Evolutionary conservation across 805 yeast genomes (phyloP), one percentile per base, ranked within the genome.

Genomic region (Candida palmyrensis): DNA sequence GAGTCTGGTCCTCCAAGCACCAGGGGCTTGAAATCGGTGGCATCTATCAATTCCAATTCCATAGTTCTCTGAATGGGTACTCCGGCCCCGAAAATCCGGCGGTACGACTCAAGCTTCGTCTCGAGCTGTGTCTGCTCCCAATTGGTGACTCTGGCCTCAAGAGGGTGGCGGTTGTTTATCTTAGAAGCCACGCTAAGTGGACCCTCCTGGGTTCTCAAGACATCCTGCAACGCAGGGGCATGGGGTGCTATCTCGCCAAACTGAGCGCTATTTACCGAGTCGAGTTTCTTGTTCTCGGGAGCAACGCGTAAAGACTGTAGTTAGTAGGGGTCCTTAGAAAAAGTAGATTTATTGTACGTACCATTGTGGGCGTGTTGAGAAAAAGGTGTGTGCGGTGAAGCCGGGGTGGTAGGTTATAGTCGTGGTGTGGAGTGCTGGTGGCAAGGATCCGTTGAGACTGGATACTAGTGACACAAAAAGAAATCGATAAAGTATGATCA

Each of bases 61-160:
- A 92, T 88, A 20, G 80, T 77, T 51, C 97, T 73, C 52, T 81
- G 81, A 57, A 90, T 82, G 6, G 98, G 97, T 50, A 85, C 97
- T 8, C 92, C 96, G 30, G 90, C 77, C 11, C 98, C 98, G 56
- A 83, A 88, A 12, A 84, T 62, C 44, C 94, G 75, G 53, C 95
- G 75, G 58, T 84, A 80, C 39, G 77, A 77, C 53, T 88, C 92
- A 65, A 89, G 49, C 48, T 77, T 78, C 43, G 80, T 65, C 19
- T 77, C 77, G 21, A 73, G 72, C 50, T 87, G 88, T 9, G 82
- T 81, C 27, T 68, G 63, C 16, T 88, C 94, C 97, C 97, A 92
- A 48, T 77, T 72, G 36, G 64, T 58, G 24, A 92, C 58, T 45
- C 96, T 75, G 4, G 72, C 47, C 51, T 92, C 95, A 40, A 92